Base-by-base conservation (phyloP, 108 stramenopile species). In the Halocafeteria seosinensis region DNA sequence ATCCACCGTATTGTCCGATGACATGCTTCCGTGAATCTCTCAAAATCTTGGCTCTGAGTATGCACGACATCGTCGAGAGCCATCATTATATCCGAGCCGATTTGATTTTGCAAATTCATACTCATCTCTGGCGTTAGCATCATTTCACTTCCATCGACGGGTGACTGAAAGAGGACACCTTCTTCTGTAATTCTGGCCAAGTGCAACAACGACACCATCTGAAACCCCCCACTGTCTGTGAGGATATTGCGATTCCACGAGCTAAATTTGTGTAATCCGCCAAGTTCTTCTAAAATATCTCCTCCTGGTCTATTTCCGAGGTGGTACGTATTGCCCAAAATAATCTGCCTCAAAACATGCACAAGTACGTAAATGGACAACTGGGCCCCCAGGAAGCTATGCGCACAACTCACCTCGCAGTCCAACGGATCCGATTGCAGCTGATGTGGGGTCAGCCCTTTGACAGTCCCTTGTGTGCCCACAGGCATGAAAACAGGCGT, bases 401-500 rank as follows among this genome's bases (percentile, higher is more conserved):
- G 1, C 50, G 11, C n/a, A n/a, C n/a, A n/a, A n/a, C n/a, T n/a
- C n/a, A n/a, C n/a, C n/a, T n/a, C n/a, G 55, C 83, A 84, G 42
- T 81, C 62, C 53, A 88, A 62, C 8, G 76, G 69, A 9, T 72
- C 71, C 13, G 59, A 51, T 3, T 70, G 37, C 47, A 96, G 75
- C 61, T 96, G 90, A 33, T 71, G 53, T 3, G 86, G 65, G 0
- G 86, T 65, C 23, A 94, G 55, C 37, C 88, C 89, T 61, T 97
- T 97, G 58, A 97, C 74, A 12, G 88, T 86, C 42, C 91, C 95
- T 68, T 94, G 92, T 50, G 95, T 97, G 33, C 95, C 95, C n/a
- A 97, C 95, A 0, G 95, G 95, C 95, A 92, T 92, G 85, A 97
- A 97, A 23, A 92, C 83, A 2, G 95, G 95, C 29, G 92, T 92